Evolutionary conservation across 192 early-diverging fungal genomes (phyloP), one percentile per base, ranked within the genome.

Genomic region (Coemansia sp.): DNA sequence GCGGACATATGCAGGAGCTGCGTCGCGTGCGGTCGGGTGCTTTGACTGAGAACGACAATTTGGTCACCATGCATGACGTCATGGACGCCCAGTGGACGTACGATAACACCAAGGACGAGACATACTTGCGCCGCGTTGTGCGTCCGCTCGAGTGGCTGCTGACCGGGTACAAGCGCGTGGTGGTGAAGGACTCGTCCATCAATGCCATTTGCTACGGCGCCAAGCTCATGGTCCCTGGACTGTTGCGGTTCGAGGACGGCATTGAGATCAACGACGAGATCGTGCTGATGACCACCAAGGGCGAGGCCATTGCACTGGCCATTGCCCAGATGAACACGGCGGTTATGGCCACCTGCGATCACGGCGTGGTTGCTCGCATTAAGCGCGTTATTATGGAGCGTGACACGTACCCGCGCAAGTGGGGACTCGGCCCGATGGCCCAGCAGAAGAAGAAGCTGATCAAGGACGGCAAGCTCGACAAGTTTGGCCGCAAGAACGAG

Each of bases 381-480:
- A 99, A 99, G 91, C 90, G 97, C 69, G 97, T 99, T 27, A 98
- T 99, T 63, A 99, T 99, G 97, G 97, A 99, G 82, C 91, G 97
- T 52, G 97, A 99, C 82, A 98, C 97, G 5, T 99, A 99, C 79
- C 97, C 97, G 48, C 89, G 94, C 56, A 87, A 92, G 67, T 99
- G 97, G 97, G 97, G 97, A 15, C 84, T 99, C 64, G 97, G 97
- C 48, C 95, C 95, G 23, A 87, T 93, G 74, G 97, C 97, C 19
- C 84, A 87, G 73, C 89, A 94, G 81, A 99, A 99, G 88, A 99
- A 99, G 88, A 94, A 95, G 86, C 70, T 98, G 65, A 91, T 97
- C 86, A 93, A 94, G 85, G 93, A 94, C 37, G 97, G 97, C 25
- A 95, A 98, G 85, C 85, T 99, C 15, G 97, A 99, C 84, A 97